Base-by-base conservation (phyloP, 805 yeast genomes). In the Diddensiella transvaalensis region DNA sequence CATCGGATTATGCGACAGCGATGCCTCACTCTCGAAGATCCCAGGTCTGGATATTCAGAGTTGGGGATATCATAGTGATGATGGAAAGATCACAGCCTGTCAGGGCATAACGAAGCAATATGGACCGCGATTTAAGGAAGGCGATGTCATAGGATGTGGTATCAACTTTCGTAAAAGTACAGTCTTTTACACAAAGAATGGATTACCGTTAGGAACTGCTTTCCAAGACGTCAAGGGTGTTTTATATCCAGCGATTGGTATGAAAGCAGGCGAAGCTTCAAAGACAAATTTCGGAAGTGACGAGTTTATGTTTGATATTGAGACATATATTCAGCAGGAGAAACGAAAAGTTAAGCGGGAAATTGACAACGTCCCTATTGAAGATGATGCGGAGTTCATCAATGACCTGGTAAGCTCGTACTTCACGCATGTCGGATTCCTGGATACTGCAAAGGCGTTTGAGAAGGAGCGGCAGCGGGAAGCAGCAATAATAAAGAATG, bases 81-180 rank as follows among this genome's bases (percentile, higher is more conserved):
- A 75, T 44, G 84, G 83, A 0, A 60, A 65, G 19, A 65, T 71
- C 11, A 59, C 62, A 26, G 63, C 69, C 21, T 63, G 70, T 44
- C 73, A 71, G 41, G 68, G 70, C 10, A 61, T 69, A 2, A 65
- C 70, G 13, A 69, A 68, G 38, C 68, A 65, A 21, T 73, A 68
- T 44, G 72, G 72, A 1, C 72, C 75, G 36, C 66, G 62, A 24
- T 82, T 76, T 62, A 78, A 81, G 0, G 60, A 67, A 30, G 75
- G 75, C 19, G 96, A 88, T 64, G 71, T 77, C 2, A 74, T 90
- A 53, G 97, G 97, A 0, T 84, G 90, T 64, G 96, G 96, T 3
- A 74, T 88, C 21, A 84, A 89, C 67, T 84, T 78, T 57, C 70
- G 76, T 13, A 78, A 77, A 36, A 75, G 78, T 37, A 67, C 80